Evolutionary conservation across 1,284 basidiomycete genomes (phyloP).

Genomic region (Austroboletus niveus): DNA sequence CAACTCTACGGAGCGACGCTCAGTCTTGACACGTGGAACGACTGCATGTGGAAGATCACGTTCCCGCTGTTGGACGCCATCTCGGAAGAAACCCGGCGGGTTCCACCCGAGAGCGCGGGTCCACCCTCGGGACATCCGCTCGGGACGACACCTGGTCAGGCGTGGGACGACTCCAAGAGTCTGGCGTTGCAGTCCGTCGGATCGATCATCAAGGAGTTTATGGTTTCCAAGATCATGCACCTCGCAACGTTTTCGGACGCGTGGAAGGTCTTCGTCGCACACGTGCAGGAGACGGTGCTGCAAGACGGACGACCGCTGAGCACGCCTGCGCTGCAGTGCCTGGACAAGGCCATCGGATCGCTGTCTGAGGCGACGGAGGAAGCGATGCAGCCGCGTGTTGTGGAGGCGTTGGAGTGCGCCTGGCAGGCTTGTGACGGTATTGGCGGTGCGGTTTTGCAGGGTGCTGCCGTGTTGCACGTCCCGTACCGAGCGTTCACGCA

Average conservation of each 20-base stretch:
- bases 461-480: background rate
- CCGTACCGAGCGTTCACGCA: constrained; percentile 68
- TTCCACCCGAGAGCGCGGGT: constrained; percentile 20
- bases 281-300: constrained; percentile 68
- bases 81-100: constrained; percentile 51
- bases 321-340: constrained; percentile 76
- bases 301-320: constrained; percentile 69
- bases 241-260: constrained; percentile 67
- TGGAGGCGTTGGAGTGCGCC: constrained; percentile 54
- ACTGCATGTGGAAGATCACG: constrained; percentile 85
- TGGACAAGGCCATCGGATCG: constrained; percentile 75
- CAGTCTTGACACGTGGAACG: constrained; percentile 79
- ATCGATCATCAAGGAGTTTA: constrained; percentile 79
- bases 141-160: constrained; percentile 34
- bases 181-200: constrained; percentile 86
- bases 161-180: constrained; percentile 88
- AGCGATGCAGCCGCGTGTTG: constrained; percentile 43
- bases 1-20: constrained; percentile 89
- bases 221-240: constrained; percentile 69
- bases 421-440: constrained; percentile 75
- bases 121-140: constrained; percentile 13
- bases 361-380: constrained; percentile 40
- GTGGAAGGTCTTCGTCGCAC: constrained; percentile 71
- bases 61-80: constrained; percentile 85
- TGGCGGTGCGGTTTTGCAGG: constrained; percentile 51